These are phyloP conservation scores for Lasiodiplodia theobromae DNA, from an alignment of 2,329 filamentous ascomycete genomes.

Conservation along the genomic window DNA sequence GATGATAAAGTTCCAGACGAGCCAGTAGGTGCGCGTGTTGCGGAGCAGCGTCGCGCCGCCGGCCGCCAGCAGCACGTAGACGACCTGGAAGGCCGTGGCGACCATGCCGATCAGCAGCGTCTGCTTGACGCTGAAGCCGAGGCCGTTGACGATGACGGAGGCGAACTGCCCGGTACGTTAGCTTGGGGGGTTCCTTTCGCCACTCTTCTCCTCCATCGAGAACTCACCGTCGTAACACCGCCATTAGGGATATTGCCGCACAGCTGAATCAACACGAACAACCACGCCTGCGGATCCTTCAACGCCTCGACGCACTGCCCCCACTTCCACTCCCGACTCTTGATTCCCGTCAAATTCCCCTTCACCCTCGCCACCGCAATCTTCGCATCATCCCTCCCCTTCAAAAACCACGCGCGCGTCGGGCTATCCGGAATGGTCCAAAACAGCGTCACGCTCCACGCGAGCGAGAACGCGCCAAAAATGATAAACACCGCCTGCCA, in stretches of 20 bases:
- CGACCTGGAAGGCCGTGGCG: slow-evolving; percentile 33
- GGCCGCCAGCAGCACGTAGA: slow-evolving; percentile 25
- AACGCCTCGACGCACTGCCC: slow-evolving; percentile 48
- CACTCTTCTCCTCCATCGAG: neutral
- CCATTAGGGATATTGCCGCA: slow-evolving; percentile 27
- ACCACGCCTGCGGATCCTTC: slow-evolving; percentile 33
- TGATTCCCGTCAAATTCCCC: slow-evolving; percentile 31
- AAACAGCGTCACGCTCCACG: slow-evolving; percentile 37
- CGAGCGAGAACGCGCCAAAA: slow-evolving; percentile 32
- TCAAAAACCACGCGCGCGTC: slow-evolving; percentile 13
- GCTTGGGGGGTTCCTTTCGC: neutral
- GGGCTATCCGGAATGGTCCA: slow-evolving; percentile 18
- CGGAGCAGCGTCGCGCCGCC: slow-evolving; percentile 24
- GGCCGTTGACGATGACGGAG: slow-evolving; percentile 28
- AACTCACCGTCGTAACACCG: slow-evolving; percentile 18
- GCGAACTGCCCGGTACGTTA: slow-evolving; percentile 9
- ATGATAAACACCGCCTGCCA: slow-evolving; percentile 30
- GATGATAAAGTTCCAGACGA: slow-evolving; percentile 33
- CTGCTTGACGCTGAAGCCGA: slow-evolving; percentile 29
- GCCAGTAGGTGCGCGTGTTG: slow-evolving; percentile 33
- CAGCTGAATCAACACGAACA: slow-evolving; percentile 29
- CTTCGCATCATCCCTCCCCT: slow-evolving; percentile 36
- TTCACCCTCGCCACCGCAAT: slow-evolving; percentile 39
- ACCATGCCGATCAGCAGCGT: slow-evolving; percentile 33
- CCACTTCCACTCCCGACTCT: slow-evolving; percentile 44